These are phyloP conservation scores for Ogataea zsoltii DNA, from an alignment of 805 yeast species.

Conservation along the genomic window DNA sequence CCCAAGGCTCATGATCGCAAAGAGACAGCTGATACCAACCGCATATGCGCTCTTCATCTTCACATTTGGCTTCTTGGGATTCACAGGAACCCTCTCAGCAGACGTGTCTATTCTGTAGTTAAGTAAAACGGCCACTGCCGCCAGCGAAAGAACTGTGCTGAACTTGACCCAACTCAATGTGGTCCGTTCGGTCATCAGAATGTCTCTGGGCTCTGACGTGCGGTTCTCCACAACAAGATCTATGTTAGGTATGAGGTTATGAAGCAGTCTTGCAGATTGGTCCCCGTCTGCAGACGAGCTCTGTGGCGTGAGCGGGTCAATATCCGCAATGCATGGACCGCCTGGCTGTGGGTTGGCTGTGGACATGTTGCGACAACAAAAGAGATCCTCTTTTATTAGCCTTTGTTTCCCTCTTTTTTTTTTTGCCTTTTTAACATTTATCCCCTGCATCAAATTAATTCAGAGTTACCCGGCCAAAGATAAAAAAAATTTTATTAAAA, in stretches of 20 bases:
- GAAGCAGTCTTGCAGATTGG: slow-evolving; percentile 14
- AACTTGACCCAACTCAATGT: slow-evolving; percentile 50
- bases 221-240: slow-evolving; percentile 36
- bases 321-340: no score
- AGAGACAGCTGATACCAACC: slow-evolving; percentile 36
- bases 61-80: slow-evolving; percentile 6
- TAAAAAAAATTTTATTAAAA: background rate
- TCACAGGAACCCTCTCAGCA: slow-evolving; percentile 11
- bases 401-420: background rate
- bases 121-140: slow-evolving; percentile 47
- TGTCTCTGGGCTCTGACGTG: slow-evolving; percentile 54
- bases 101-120: slow-evolving; percentile 45
- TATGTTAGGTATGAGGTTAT: slow-evolving; percentile 14
- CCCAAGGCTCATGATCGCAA: slow-evolving; percentile 40
- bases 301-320: no score
- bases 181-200: slow-evolving; percentile 54
- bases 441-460: no score
- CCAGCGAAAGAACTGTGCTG: slow-evolving; percentile 44
- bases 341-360: no score
- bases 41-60: slow-evolving; percentile 24
- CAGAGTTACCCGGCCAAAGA: no score
- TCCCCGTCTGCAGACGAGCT: background rate
- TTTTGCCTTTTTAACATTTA: background rate
- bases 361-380: background rate
- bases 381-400: background rate